Percentiles rank a stretch among this genome's conserved stretches.
These are phyloP conservation scores for Dichotomocladium elegans DNA, from an alignment of 371 early-diverging fungal genomes.

Conservation along the genomic window DNA sequence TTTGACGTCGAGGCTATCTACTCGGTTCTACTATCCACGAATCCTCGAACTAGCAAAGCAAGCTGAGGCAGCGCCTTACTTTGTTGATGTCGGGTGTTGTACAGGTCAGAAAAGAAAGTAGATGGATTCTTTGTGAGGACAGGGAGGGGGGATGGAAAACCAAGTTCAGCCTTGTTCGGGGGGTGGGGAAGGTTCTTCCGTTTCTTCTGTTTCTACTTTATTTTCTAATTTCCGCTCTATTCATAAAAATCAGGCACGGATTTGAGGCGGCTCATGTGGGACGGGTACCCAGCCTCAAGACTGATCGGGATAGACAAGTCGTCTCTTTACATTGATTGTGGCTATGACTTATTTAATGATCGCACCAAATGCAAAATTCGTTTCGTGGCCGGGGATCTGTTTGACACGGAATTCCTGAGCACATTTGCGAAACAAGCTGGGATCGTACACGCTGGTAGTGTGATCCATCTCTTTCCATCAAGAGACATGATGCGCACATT, in stretches of 20 bases:
- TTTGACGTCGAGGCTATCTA: conserved; percentile 25
- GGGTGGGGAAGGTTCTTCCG: not conserved
- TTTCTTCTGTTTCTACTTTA: no score
- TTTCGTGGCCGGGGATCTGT: conserved; percentile 25
- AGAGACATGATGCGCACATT: conserved; percentile 11
- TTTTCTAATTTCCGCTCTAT: no score
- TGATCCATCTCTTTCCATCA: conserved; percentile 31
- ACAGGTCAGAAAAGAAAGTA: conserved; percentile 38
- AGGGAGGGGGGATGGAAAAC: conserved; percentile 1
- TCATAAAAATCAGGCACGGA: conserved; percentile 27
- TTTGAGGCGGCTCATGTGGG: conserved; percentile 29
- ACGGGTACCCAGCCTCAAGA: conserved; percentile 33
- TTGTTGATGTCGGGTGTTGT: conserved; percentile 46
- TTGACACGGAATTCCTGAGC: conserved; percentile 6
- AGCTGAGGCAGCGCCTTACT: conserved; percentile 12
- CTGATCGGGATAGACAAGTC: conserved; percentile 33
- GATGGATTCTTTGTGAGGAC: no score
- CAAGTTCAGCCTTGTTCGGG: not conserved
- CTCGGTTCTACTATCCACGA: conserved; percentile 32
- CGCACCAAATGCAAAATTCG: conserved; percentile 15
- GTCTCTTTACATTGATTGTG: conserved; percentile 28
- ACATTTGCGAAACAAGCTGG: conserved; percentile 6
- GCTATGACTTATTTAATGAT: conserved; percentile 33
- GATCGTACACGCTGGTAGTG: conserved; percentile 32
- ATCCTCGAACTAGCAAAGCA: conserved; percentile 21